Evolutionary conservation across 176 grass and related monocot genomes (phyloP).

Genomic region (Bonia amplexicaulis): DNA sequence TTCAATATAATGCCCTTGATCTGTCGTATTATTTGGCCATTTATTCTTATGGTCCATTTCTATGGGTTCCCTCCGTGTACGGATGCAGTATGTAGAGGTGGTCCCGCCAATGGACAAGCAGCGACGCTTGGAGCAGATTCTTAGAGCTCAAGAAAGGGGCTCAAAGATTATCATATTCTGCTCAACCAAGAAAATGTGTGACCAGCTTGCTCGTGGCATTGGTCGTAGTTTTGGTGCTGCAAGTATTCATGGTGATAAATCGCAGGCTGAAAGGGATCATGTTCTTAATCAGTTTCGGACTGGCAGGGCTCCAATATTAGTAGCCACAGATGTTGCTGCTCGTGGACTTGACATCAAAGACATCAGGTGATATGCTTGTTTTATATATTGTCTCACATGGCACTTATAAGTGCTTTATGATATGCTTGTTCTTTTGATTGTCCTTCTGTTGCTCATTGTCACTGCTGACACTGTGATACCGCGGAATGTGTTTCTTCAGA

Average conservation of each 20-base stretch:
- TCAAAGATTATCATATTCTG: slow-evolving; percentile 97
- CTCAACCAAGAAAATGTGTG: slow-evolving; percentile 87
- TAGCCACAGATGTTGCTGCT: slow-evolving; percentile 97
- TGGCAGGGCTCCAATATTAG: slow-evolving; percentile 77
- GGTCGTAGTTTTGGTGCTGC: slow-evolving; percentile 75
- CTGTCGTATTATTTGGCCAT: not conserved
- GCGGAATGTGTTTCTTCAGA: slow-evolving; percentile 42
- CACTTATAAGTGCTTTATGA: not conserved
- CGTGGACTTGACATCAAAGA: slow-evolving; percentile 97
- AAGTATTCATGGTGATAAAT: slow-evolving; percentile 92
- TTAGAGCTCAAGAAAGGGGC: slow-evolving; percentile 88
- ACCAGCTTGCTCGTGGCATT: slow-evolving; percentile 75
- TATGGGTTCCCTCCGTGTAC: not conserved
- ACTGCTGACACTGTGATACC: not conserved
- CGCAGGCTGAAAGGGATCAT: slow-evolving; percentile 82
- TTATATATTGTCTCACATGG: not conserved
- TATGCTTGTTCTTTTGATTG: not conserved
- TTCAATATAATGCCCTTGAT: not conserved
- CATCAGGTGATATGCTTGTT: slow-evolving; percentile 55
- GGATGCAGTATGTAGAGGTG: slow-evolving; percentile 82
- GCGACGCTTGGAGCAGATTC: slow-evolving; percentile 86
- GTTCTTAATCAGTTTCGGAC: slow-evolving; percentile 87
- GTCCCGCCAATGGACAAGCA: slow-evolving; percentile 76
- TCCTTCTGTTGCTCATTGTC: slow-evolving; percentile 20
- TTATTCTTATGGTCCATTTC: slow-evolving; percentile 20